A percentile compares a stretch with the other conserved stretches of the same genome.
Conservation (phyloP, 2,329 filamentous ascomycete genomes). For the Trichothecium sympodiale region DNA sequence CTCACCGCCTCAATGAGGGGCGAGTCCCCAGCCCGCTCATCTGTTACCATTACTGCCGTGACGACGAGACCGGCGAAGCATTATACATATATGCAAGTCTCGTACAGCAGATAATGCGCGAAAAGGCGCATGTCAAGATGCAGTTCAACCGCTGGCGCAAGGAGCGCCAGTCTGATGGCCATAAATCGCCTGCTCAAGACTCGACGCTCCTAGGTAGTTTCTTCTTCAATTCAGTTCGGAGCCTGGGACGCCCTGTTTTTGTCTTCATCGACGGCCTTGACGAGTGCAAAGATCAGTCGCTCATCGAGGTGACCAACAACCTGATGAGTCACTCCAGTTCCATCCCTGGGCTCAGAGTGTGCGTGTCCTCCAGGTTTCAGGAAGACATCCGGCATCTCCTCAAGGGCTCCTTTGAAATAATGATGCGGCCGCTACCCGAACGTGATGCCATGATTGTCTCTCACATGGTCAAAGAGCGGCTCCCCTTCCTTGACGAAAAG, state of each 20-base stretch:
- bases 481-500: background rate
- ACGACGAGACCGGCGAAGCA: background rate
- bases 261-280: constrained; percentile 2
- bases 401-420: background rate
- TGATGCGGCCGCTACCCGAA: background rate
- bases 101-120: constrained; percentile 2
- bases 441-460: background rate
- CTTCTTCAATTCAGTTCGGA: constrained; percentile 1
- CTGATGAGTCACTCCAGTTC: background rate
- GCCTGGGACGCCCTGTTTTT: background rate
- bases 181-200: background rate
- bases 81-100: constrained; percentile 1
- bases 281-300: background rate
- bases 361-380: constrained; percentile 1
- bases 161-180: background rate
- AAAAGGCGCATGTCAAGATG: background rate
- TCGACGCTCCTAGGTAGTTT: background rate
- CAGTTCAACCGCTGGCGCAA: constrained; percentile 1
- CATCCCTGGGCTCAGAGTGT: background rate
- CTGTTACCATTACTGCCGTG: constrained; percentile 3
- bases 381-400: background rate
- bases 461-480: too few relatives aligned
- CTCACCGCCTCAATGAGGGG: constrained; percentile 1
- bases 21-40: background rate
- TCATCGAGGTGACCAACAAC: background rate